These are phyloP conservation scores for Volvox africanus DNA, from an alignment of 139 green algal species.

Conservation along the genomic window DNA sequence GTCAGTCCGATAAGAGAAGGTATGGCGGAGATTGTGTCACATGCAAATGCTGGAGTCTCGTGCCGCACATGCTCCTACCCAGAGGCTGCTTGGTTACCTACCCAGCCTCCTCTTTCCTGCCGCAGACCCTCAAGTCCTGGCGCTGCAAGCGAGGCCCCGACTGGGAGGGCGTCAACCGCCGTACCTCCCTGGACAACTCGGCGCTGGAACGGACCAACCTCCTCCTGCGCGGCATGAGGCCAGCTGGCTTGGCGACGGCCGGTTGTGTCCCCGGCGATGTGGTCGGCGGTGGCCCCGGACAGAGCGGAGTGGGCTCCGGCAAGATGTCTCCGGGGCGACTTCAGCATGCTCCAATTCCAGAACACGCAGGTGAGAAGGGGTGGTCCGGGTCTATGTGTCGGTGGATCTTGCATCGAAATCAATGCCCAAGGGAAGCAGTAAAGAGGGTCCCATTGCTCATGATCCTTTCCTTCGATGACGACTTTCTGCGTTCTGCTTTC, in stretches of 20 bases:
- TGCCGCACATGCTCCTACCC: neutral
- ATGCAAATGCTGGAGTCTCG: neutral
- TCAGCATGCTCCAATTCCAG: constrained; percentile 11
- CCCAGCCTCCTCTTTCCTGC: neutral
- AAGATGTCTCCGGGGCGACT: no score
- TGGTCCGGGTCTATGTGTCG: no score
- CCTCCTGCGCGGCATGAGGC: neutral
- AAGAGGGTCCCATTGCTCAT: no score
- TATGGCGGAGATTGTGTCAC: no score
- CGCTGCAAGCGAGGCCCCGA: constrained; percentile 13
- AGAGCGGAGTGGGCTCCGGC: neutral
- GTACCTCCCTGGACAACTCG: constrained; percentile 70
- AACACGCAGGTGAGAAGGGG: neutral
- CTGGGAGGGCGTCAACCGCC: constrained; percentile 26
- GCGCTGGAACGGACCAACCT: constrained; percentile 51
- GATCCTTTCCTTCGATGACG: no score
- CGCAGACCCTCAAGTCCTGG: constrained; percentile 47
- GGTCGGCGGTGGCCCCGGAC: neutral
- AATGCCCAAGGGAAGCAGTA: no score
- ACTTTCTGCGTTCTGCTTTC: no score
- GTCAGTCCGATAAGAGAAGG: no score
- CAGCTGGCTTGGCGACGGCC: neutral
- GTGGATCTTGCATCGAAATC: no score
- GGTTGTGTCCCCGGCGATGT: neutral
- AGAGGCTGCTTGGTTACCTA: neutral